Evolutionary conservation across 768 basidiomycete species (phyloP), one percentile per base, ranked within the genome.

Genomic region (Mrakia frigida): DNA sequence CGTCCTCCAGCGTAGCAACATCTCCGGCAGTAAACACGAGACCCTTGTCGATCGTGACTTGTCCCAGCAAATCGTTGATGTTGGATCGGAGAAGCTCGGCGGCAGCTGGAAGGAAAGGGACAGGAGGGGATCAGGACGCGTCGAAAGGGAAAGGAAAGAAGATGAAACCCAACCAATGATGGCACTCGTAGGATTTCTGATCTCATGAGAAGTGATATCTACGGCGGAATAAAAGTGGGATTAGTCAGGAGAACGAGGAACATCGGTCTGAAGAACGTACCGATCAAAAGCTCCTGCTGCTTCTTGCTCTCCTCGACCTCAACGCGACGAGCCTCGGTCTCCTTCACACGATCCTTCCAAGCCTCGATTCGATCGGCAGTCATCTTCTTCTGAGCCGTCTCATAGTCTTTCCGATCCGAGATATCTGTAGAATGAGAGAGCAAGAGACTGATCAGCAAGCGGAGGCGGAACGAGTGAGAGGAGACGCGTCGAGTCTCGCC

Each of bases 281-380:
- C n/a, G n/a, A n/a, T 35, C 50, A 72, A 35, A 28, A 72, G 70
- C 70, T 72, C 70, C 70, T 72, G 70, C 70, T 72, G 70, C 35
- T 31, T 35, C 52, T 72, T 72, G 4, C 23, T 28, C 53, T 72
- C 53, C 33, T 72, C 70, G 46, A 72, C 35, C 46, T 70, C 69
- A 10, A 50, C 4, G 3, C 50, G n/a, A 31, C 69, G 43, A 25
- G 39, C 28, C 18, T 72, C 70, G 35, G 35, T 56, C 25, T 59
- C 65, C 11, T n/a, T 25, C 39, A 39, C 65, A 4, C 35, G 52
- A 52, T 16, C 35, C 52, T 72, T 56, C 70, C 46, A 59, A 35
- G 52, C 33, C 18, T 72, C 53, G 50, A 72, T 59, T 5, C 70
- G 4, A 28, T 72, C 70, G 28, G 31, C 52, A 35, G 53, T 59